phyloP scores from a whole-genome alignment of 2,329 filamentous ascomycete species.

The Xylariales sp. region DNA sequence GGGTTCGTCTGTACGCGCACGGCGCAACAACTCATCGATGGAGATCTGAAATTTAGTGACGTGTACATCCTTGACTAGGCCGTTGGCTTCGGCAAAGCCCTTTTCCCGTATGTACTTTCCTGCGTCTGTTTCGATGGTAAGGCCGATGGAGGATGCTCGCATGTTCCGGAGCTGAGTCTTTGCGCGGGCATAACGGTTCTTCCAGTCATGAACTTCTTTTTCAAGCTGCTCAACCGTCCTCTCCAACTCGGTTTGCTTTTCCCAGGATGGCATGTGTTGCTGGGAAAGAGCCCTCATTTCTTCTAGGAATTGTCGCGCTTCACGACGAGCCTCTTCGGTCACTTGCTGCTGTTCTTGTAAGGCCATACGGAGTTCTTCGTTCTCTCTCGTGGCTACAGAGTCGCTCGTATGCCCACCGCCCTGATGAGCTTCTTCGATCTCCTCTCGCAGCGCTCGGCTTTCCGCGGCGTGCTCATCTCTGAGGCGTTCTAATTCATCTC shows the following conservation, averaged over 20 bases:
- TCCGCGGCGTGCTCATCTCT: conserved; percentile 74
- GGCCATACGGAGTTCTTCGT: conserved; percentile 74
- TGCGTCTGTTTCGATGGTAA: conserved; percentile 77
- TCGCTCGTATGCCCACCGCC: conserved; percentile 54
- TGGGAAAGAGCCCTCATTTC: conserved; percentile 92
- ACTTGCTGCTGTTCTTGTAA: conserved; percentile 81
- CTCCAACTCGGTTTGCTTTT: conserved; percentile 83
- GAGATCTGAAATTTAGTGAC: conserved; percentile 95
- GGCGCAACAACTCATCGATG: conserved; percentile 88
- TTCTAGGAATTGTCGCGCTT: conserved; percentile 83
- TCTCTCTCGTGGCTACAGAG: conserved; percentile 71
- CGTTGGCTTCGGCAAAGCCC: conserved; percentile 76
- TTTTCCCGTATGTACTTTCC: conserved; percentile 73
- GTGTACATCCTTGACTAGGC: conserved; percentile 89
- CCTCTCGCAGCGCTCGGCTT: conserved; percentile 70
- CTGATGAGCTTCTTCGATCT: conserved; percentile 67
- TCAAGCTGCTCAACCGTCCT: conserved; percentile 81
- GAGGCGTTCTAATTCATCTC: conserved; percentile 80
- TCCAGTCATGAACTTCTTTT: conserved; percentile 88
- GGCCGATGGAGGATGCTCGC: conserved; percentile 81
- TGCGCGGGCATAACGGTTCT: conserved; percentile 84
- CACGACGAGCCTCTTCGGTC: conserved; percentile 86
- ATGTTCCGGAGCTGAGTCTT: conserved; percentile 89
- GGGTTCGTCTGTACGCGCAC: conserved; percentile 78
- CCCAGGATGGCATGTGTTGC: conserved; percentile 80